Evolutionary conservation across 495 filamentous ascomycete genomes (phyloP).

Genomic region (Aspergillus indologenus): DNA sequence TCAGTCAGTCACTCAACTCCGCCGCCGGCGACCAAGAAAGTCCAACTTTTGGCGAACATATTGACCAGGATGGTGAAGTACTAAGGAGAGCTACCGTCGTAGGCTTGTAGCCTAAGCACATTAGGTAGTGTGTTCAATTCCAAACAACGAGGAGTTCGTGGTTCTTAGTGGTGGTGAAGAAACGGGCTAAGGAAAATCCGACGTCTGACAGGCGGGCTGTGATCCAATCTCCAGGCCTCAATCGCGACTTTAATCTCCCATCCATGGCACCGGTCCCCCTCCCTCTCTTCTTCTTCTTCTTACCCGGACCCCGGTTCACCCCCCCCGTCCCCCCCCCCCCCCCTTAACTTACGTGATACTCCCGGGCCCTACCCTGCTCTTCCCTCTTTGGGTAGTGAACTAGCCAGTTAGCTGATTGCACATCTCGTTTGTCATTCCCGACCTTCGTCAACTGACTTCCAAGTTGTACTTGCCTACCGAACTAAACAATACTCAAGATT

Average conservation of each 20-base stretch:
- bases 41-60: not conserved
- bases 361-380: not conserved
- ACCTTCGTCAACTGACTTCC: not conserved
- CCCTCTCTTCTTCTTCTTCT: not conserved
- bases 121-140: constrained; percentile 3
- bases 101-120: not conserved
- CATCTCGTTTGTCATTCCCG: not conserved
- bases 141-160: not conserved
- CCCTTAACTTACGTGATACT: not conserved
- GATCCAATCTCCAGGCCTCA: not conserved
- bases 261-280: not conserved
- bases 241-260: constrained; percentile 5
- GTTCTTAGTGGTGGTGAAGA: not conserved
- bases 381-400: not conserved
- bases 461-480: too few relatives aligned
- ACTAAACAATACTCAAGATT: not conserved
- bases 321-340: not conserved
- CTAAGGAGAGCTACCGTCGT: too few relatives aligned
- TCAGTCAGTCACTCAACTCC: not conserved
- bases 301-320: not conserved
- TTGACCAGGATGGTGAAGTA: too few relatives aligned
- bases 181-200: constrained; percentile 2
- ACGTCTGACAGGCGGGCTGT: constrained; percentile 1
- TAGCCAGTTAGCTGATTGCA: not conserved
- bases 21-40: too few relatives aligned